Evolutionary conservation across 2,329 filamentous ascomycete genomes (phyloP), one percentile per base, ranked within the genome.

Genomic region (Metarhizium sp.): DNA sequence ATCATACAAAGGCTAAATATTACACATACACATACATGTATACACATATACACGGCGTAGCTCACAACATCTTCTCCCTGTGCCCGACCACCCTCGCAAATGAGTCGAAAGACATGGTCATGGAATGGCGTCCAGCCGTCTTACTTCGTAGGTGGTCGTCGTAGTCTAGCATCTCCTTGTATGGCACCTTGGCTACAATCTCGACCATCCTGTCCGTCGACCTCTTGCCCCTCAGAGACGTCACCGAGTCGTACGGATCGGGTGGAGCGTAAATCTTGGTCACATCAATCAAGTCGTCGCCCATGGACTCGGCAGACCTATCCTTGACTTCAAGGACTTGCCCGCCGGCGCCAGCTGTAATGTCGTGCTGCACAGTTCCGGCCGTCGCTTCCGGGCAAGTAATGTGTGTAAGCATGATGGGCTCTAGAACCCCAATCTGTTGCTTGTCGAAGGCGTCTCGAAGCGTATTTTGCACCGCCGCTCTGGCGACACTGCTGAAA

Each of bases 141-240:
- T 96, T 79, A 71, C 90, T 92, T 53, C 94, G 78, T 60, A 99
- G 72, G 67, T 95, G 89, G 68, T 90, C 90, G 62, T 97, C 77
- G 70, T 97, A 99, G 46, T 92, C 89, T 40, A 97, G 86, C 90
- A 97, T 96, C 71, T 97, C 92, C 72, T 94, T 95, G 63, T 97
- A 77, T 36, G 94, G 94, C 32, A 97, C 92, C 64, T 88, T 84
- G 25, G 92, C 94, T 11, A 87, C 85, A 61, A 99, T 90, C 51
- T 86, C 79, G 56, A 79, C 75, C 73, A 74, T 77, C 49, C 76
- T 73, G 55, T 73, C 71, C 38, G 71, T 73, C 42, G 71, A 76
- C 62, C 75, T 77, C 66, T 77, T 78, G 45, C 75, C 75, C 47
- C 73, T 76, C 63, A 73, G 75, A 67, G 75, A 92, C 30, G 78